phyloP scores from a whole-genome alignment of 2,329 filamentous ascomycete species.

The Emmonsiellopsis sp. region DNA sequence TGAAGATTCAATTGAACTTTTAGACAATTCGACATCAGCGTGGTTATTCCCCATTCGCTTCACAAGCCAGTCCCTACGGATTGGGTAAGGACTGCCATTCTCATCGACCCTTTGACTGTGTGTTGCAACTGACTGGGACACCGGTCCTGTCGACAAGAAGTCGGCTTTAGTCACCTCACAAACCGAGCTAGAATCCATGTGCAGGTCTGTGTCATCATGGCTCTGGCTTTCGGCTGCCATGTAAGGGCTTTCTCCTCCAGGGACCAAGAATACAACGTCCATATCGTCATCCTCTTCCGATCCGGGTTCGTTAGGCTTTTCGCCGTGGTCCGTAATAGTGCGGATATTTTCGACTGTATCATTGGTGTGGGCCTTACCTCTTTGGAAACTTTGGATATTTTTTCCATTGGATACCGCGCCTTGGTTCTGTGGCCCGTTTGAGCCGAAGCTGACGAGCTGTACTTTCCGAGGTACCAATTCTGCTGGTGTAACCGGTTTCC shows the following conservation, averaged over 20 bases:
- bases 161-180: conserved; percentile 1
- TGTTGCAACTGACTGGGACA: background rate
- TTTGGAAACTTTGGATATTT: background rate
- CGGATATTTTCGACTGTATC: no score
- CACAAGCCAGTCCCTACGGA: background rate
- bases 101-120: conserved; percentile 22
- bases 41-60: background rate
- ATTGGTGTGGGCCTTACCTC: background rate
- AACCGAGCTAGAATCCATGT: background rate
- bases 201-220: background rate
- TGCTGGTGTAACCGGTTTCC: no score
- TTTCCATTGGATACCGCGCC: background rate
- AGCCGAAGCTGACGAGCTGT: conserved; percentile 4
- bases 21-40: background rate
- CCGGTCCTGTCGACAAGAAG: background rate
- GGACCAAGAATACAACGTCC: background rate
- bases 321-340: no score
- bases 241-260: background rate
- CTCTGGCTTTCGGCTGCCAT: background rate
- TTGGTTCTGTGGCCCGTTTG: conserved; percentile 4
- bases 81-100: conserved; percentile 28
- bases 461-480: conserved; percentile 1
- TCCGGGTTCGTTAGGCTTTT: background rate
- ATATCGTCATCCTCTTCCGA: background rate
- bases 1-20: background rate